A percentile compares a stretch with the other conserved stretches of the same genome.
Evolutionary conservation across 257 asterid species (phyloP).

Genomic region (Gentiana straminea): DNA sequence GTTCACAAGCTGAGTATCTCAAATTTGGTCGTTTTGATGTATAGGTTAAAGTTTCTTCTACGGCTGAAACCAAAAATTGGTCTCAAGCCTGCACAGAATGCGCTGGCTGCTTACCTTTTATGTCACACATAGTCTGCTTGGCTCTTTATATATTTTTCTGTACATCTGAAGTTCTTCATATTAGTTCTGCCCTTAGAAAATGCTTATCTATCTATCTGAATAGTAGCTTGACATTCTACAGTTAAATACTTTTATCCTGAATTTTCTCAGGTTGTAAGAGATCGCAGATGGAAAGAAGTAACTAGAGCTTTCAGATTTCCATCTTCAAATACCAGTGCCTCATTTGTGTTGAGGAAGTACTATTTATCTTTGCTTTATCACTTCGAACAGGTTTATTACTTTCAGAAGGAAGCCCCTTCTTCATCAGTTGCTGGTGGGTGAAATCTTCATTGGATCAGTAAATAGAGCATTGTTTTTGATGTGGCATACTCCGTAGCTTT

Average conservation of each 20-base stretch:
- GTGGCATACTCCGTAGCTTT: constrained; percentile 3
- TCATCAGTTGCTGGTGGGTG: constrained; percentile 32
- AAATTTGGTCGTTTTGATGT: no score
- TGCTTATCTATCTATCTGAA: not conserved
- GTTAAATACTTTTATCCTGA: constrained; percentile 7
- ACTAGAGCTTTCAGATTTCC: constrained; percentile 74
- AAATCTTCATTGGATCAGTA: constrained; percentile 5
- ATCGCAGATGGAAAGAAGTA: constrained; percentile 91
- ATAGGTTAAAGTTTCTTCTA: no score
- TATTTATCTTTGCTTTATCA: constrained; percentile 78
- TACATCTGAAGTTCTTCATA: not conserved
- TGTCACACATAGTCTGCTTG: not conserved
- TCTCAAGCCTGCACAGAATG: no score
- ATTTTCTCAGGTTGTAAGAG: constrained; percentile 56
- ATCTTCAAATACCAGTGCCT: constrained; percentile 67
- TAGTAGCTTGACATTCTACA: constrained; percentile 1
- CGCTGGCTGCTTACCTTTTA: no score
- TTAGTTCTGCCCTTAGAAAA: no score
- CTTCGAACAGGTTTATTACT: constrained; percentile 93
- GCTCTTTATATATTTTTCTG: not conserved
- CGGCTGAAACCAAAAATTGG: no score
- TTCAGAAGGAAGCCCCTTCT: constrained; percentile 57
- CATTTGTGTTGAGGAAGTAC: constrained; percentile 69
- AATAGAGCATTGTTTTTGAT: not conserved
- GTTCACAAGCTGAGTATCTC: no score